These are phyloP conservation scores for Fusarium anthophilum DNA, from an alignment of 2,329 filamentous ascomycete genomes.

Conservation along the genomic window DNA sequence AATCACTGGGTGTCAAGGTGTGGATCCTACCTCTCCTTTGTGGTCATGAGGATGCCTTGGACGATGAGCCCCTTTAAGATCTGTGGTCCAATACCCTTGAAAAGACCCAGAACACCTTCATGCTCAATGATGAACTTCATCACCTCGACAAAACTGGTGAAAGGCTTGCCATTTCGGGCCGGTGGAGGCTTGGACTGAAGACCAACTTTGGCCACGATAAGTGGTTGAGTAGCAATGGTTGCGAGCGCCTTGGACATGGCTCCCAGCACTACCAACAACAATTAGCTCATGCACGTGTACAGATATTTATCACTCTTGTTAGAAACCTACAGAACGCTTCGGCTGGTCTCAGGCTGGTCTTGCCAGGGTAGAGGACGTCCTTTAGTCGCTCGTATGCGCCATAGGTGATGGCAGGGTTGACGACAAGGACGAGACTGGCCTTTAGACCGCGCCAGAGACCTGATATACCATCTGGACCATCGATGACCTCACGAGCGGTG, in stretches of 20 bases:
- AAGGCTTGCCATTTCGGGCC: constrained; percentile 84
- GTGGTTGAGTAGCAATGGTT: constrained; percentile 89
- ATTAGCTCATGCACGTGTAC: constrained; percentile 6
- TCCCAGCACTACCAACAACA: constrained; percentile 74
- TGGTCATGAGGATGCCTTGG: constrained; percentile 98
- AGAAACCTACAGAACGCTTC: constrained; percentile 86
- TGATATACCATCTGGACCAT: constrained; percentile 87
- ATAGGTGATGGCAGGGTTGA: constrained; percentile 98
- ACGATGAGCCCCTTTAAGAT: constrained; percentile 92
- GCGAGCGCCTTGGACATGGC: constrained; percentile 93
- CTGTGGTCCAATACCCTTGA: constrained; percentile 96
- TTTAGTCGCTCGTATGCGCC: constrained; percentile 93
- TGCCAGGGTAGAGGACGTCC: constrained; percentile 79
- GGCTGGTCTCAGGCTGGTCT: constrained; percentile 77
- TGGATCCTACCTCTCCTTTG: constrained; percentile 82
- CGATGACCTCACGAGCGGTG: constrained; percentile 87
- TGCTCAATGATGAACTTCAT: constrained; percentile 93
- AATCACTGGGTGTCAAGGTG: neutral
- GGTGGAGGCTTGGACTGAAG: constrained; percentile 93
- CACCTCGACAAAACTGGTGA: constrained; percentile 92
- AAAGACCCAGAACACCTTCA: constrained; percentile 84
- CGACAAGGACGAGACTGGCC: constrained; percentile 92
- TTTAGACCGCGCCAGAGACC: constrained; percentile 96
- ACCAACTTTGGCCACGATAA: constrained; percentile 98
- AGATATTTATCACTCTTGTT: neutral